Base-by-base conservation (phyloP, 306 rosid species). In the Prunus mume region DNA sequence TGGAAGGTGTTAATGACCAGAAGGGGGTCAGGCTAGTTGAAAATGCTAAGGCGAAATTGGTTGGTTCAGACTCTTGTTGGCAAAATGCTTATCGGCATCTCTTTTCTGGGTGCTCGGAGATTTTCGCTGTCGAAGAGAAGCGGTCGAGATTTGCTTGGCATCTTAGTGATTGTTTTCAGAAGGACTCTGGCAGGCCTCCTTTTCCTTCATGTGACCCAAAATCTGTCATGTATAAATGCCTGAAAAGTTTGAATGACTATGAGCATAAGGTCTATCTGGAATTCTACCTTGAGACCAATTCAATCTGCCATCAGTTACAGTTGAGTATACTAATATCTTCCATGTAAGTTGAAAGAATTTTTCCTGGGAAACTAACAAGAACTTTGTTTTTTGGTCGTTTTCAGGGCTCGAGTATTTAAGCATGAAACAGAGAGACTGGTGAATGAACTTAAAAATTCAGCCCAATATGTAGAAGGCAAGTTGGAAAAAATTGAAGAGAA, bases 81-180 rank as follows among this genome's bases (percentile, higher is more conserved):
- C 88, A 86, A 76, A 83, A 73, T 41, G 96, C 96, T 70, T 90
- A 91, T 63, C 60, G 62, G 20, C 83, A 88, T 78, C 86, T 91
- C 67, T 93, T 93, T 69, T 78, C 90, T 0, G 91, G 96, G 12
- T 93, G 98, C 76, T 85, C 93, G 0, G 91, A 90, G 79, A 87
- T 90, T 57, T 74, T 86, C 67, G 91, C 93, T 0, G 79, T 64
- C 4, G 88, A 88, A 38, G 97, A 90, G 72, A 91, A 86, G 50
- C 78, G 94, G 61, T 87, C 96, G 4, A 90, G 97, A 74, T 83
- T 93, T 8, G 91, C 98, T 50, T 93, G 97, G 97, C 93, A 91
- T 83, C 84, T 93, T 18, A 90, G 96, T 76, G 96, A 90, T 79
- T 93, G 98, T 76, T 93, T 93, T 76, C 98, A 93, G 50, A 88